Evolutionary conservation across 73 alveolate genomes (phyloP).

Genomic region (Tetrahymena elliotti): DNA sequence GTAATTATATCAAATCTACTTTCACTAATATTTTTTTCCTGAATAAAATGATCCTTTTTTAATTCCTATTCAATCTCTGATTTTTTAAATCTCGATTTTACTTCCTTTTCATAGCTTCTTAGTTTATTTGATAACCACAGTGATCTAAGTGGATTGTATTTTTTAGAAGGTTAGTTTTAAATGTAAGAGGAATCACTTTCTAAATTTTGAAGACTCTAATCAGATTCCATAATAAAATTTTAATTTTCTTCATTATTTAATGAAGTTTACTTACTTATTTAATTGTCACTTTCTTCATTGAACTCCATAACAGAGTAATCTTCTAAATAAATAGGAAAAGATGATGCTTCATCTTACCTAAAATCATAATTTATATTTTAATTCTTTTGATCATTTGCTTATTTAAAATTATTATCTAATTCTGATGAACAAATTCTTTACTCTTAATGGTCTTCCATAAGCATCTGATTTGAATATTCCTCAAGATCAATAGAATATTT

Average conservation of each 20-base stretch:
- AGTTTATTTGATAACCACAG: background rate
- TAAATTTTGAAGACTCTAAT: background rate
- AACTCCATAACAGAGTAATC: background rate
- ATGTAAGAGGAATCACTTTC: background rate
- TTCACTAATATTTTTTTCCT: background rate
- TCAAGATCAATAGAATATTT: background rate
- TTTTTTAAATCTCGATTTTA: background rate
- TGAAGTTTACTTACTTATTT: background rate
- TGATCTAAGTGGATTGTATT: background rate
- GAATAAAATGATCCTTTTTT: background rate
- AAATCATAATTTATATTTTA: background rate
- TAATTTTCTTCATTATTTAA: background rate
- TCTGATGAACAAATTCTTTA: background rate
- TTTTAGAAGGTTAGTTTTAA: background rate
- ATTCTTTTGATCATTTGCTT: background rate
- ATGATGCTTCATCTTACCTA: background rate
- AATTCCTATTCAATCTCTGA: background rate
- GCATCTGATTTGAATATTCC: background rate
- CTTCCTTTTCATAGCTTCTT: background rate
- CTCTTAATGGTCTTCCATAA: background rate
- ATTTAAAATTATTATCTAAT: background rate
- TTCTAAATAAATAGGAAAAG: background rate
- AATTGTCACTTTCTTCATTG: background rate
- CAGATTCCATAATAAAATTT: background rate
- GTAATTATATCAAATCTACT: background rate